Percentiles rank a stretch among this genome's conserved stretches.
Evolutionary conservation across 257 asterid species (phyloP).

Genomic region (Cordia subcordata): DNA sequence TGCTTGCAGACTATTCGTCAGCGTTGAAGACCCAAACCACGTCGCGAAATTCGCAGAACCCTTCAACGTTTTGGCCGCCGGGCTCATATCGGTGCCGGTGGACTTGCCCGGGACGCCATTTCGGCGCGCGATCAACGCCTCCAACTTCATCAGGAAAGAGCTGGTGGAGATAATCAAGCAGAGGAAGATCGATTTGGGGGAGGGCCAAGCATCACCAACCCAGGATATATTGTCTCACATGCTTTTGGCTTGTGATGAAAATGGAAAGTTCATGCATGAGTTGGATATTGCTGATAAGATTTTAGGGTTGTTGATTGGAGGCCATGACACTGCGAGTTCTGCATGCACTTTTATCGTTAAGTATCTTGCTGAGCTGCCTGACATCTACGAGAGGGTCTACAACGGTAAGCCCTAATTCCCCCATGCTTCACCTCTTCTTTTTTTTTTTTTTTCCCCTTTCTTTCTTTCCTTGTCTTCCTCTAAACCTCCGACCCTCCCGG

Average conservation of each 20-base stretch:
- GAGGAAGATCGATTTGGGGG: conserved; percentile 38
- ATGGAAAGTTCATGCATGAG: conserved; percentile 52
- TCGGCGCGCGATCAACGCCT: conserved; percentile 45
- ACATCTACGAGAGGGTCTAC: conserved; percentile 46
- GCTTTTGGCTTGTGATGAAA: conserved; percentile 44
- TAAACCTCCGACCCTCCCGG: too few relatives aligned
- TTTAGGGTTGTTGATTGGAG: conserved; percentile 55
- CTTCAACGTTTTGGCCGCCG: conserved; percentile 43
- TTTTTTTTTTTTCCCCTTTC: background rate
- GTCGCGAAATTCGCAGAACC: conserved; percentile 45
- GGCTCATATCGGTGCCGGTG: conserved; percentile 45
- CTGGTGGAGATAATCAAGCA: conserved; percentile 39
- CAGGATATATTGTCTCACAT: conserved; percentile 69
- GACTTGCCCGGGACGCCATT: conserved; percentile 57
- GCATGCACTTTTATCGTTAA: conserved; percentile 54
- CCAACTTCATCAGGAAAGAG: conserved; percentile 34
- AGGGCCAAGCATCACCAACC: conserved; percentile 34
- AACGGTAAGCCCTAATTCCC: conserved; percentile 26
- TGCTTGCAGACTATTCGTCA: conserved; percentile 42
- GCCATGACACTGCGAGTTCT: conserved; percentile 62
- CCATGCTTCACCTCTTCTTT: background rate
- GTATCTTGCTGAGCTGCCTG: conserved; percentile 56
- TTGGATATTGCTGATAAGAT: conserved; percentile 52
- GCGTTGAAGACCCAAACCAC: conserved; percentile 46
- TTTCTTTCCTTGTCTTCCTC: background rate